Evolutionary conservation across 768 basidiomycete genomes (phyloP), one percentile per base, ranked within the genome.

Genomic region (Trametes gibbosa): DNA sequence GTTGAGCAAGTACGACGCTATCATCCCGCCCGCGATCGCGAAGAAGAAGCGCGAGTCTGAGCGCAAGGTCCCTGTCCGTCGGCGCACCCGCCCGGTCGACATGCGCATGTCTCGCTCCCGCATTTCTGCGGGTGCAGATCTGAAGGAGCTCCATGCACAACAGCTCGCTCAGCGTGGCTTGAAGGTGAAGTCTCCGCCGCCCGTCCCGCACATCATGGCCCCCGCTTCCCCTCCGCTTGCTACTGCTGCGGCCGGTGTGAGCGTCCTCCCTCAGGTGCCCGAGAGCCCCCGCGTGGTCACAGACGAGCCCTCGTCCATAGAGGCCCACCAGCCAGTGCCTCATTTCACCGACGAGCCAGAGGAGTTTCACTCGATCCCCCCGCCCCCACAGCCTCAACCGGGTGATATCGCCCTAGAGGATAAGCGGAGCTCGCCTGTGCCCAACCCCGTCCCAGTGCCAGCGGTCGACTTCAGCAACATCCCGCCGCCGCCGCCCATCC

Each of bases 11-110:
- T 91, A 95, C 67, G 77, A 79, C 14, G 79, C 76, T 2, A 79
- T 96, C 41, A 76, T 98, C 41, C 93, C 94, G 0, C 85, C 89
- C 0, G 86, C 92, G 0, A 86, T 98, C 55, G 80, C 84, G 47
- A 87, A 84, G 68, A 96, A 95, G 78, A 91, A 89, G 66, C 85
- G 86, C 23, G 93, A 95, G 67, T 87, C 91, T 0, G 93, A 92
- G 64, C 86, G 95, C 46, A 90, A 86, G 60, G 78, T 90, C 45
- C 95, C 92, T 13, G 69, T 86, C 23, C 81, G 94, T 41, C 95
- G 95, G 68, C 89, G 91, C 53, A 96, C 95, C 2, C 88, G 89
- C 0, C 87, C 87, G 0, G 76, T 95, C 46, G 95, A 97, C 71
- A 88, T 95, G 85, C 87, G 94, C 47, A 79, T 92, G 71, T 92